Evolutionary conservation across 345 rosid genomes (phyloP), one percentile per base, ranked within the genome.

Genomic region (Durio zibethinus): DNA sequence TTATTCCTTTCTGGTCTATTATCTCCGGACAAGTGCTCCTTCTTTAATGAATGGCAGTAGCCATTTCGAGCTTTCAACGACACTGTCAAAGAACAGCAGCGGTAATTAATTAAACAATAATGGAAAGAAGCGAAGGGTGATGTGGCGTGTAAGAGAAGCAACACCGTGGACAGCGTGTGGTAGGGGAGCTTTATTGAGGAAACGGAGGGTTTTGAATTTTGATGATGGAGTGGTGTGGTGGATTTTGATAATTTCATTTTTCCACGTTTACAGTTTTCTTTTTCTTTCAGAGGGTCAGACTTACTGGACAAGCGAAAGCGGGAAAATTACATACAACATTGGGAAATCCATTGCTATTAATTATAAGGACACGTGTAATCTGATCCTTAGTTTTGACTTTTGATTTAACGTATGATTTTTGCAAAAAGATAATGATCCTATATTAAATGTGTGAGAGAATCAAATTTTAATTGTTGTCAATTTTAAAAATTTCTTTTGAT

Each of bases 241-340:
- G 0, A 56, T 54, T 54, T 1, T 14, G 54, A 16, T n/a, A 23
- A n/a, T n/a, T n/a, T n/a, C n/a, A n/a, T n/a, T 59, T 74, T 74
- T 63, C 73, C 84, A 69, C 87, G 80, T 80, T 80, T 40, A 27
- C 4, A 10, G 4, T 52, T 27, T 53, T 12, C 48, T 2, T 42
- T 8, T 9, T 42, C 8, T 14, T 2, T 1, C 0, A 16, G 50
- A 45, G 1, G 47, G 3, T 10, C 2, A 0, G 47, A 1, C 38
- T 1, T 2, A 10, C 2, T 43, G 43, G 47, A 43, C 10, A 45
- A 38, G 40, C 40, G 7, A 38, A 38, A 38, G 40, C 0, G 40
- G 40, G 40, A 1, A 36, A 36, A n/a, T n/a, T n/a, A n/a, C n/a
- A n/a, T n/a, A n/a, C n/a, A n/a, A n/a, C n/a, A n/a, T n/a, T n/a